Conservation (phyloP, 73 alveolate genomes). For the Breviolum minutum region DNA sequence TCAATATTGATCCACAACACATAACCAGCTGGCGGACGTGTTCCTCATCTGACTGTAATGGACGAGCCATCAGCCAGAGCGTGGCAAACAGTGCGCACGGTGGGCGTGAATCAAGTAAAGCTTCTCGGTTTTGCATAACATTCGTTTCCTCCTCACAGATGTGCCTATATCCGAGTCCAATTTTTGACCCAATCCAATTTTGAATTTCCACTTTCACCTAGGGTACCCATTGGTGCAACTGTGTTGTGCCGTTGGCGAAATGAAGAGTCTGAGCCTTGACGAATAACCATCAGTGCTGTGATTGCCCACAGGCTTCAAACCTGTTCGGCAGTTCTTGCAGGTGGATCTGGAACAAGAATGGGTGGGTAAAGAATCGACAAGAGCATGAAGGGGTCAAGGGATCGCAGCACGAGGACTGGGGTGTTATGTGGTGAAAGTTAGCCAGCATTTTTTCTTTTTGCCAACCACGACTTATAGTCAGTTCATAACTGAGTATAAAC, state of each 20-base stretch:
- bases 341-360: not conserved
- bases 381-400: not conserved
- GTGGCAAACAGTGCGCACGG: conserved; percentile 1
- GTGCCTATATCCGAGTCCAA: not conserved
- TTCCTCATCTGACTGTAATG: not conserved
- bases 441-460: not conserved
- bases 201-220: not conserved
- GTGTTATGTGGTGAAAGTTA: too few relatives aligned
- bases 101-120: conserved; percentile 3
- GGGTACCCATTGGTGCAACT: not conserved
- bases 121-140: not conserved
- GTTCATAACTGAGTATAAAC: not conserved
- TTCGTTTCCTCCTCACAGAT: too few relatives aligned
- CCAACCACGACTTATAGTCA: not conserved
- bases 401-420: not conserved
- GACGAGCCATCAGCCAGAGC: too few relatives aligned
- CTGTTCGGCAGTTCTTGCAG: not conserved
- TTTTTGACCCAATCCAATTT: not conserved
- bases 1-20: not conserved
- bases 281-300: not conserved
- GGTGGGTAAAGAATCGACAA: not conserved
- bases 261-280: not conserved
- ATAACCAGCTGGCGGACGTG: not conserved
- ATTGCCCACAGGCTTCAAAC: not conserved
- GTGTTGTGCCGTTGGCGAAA: conserved; percentile 7